Evolutionary conservation across 805 yeast genomes (phyloP), one percentile per base, ranked within the genome.

Genomic region (Starmera amethionina): DNA sequence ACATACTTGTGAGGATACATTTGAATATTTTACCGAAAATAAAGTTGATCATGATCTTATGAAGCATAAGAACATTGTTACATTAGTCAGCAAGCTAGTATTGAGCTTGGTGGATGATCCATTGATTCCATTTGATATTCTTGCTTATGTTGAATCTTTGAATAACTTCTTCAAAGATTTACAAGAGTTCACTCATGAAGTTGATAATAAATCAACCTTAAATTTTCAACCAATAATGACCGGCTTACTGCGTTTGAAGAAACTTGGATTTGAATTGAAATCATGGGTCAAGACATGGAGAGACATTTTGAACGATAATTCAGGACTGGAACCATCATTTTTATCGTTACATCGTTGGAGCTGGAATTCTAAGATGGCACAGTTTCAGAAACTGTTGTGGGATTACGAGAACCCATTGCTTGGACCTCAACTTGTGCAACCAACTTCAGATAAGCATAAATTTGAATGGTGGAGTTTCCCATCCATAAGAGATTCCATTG

Each of bases 51-150:
- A 77, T 1, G 67, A 64, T 13, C 75, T 80, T 72, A 54, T 60
- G 14, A 66, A 71, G 38, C 87, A 81, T 51, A 53, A 62, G 8
- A 71, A 75, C 14, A 51, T 87, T 44, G 72, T 78, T 4, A 72
- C 77, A 40, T 53, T 82, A 18, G 51, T 82, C 1, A 66, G 83
- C 4, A 63, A 70, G 36, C 46, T 79, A 4, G 60, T 72, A 0
- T 52, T 87, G n/a, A 68, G 73, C 36, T 52, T 82, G n/a, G 73
- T 79, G 0, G 95, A 88, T 49, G 72, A 70, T 33, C 95, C 97
- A 1, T 58, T 86, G 33, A 64, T 89, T 14, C 95, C 95, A 3
- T 82, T 71, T 48, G 74, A 79, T 53, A 58, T 84, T 30, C 58
- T 55, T 4, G 62, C 64, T 6, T 68, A 75, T 43, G 72, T 74